phyloP scores from a whole-genome alignment of 306 rosid genomes.

The Astragalus membranaceus region DNA sequence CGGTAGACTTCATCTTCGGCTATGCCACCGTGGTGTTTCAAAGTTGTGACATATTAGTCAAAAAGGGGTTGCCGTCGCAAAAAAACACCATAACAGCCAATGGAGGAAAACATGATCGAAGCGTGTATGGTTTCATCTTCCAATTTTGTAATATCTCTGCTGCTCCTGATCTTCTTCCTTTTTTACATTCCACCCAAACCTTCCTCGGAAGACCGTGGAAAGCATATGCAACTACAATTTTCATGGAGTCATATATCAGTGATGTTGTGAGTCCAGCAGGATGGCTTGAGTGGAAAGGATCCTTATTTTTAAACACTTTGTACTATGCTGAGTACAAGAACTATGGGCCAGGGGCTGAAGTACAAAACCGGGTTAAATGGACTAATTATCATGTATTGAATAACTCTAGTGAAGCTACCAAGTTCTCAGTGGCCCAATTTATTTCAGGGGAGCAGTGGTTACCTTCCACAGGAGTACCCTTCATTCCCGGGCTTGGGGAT shows the following conservation, averaged over 20 bases:
- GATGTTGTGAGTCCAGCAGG: slow-evolving; percentile 49
- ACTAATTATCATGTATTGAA: slow-evolving; percentile 33
- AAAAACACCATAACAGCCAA: slow-evolving; percentile 81
- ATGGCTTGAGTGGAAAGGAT: slow-evolving; percentile 69
- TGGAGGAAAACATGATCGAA: slow-evolving; percentile 34
- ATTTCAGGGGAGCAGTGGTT: no score
- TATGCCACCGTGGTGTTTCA: slow-evolving; percentile 59
- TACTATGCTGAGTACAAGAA: slow-evolving; percentile 66
- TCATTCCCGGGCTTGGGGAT: no score
- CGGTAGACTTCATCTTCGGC: slow-evolving; percentile 73
- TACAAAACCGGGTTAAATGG: slow-evolving; percentile 45
- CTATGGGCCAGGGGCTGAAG: slow-evolving; percentile 46
- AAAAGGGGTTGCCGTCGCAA: slow-evolving; percentile 49
- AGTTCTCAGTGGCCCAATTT: background rate
- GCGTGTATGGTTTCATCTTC: slow-evolving; percentile 57
- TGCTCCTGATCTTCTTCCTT: slow-evolving; percentile 28
- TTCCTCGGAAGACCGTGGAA: slow-evolving; percentile 86
- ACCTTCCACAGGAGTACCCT: no score
- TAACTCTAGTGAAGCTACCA: background rate
- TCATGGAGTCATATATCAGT: slow-evolving; percentile 53
- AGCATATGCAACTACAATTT: slow-evolving; percentile 44
- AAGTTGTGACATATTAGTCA: slow-evolving; percentile 48
- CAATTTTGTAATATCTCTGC: slow-evolving; percentile 28
- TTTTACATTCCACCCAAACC: slow-evolving; percentile 24
- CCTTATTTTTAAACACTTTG: slow-evolving; percentile 38